Evolutionary conservation across 2,329 filamentous ascomycete genomes (phyloP).

Genomic region (Coniochaeta sp.): DNA sequence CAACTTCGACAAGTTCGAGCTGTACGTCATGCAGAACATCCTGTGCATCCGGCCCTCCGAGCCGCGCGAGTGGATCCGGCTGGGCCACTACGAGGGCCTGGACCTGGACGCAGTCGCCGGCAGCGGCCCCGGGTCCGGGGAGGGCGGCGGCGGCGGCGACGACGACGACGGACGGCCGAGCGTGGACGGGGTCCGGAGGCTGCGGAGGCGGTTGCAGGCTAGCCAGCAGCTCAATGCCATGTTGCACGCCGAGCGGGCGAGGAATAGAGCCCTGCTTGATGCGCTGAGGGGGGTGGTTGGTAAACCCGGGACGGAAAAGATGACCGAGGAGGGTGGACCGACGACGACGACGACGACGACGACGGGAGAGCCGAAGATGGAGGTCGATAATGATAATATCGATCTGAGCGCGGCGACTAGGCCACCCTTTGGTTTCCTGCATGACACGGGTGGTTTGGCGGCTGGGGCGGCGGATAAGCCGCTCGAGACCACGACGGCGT

Average conservation of each 20-base stretch:
- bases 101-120: constrained; percentile 22
- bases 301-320: constrained; percentile 11
- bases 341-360: not conserved
- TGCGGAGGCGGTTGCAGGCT: constrained; percentile 68
- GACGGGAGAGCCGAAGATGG: constrained; percentile 9
- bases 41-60: constrained; percentile 55
- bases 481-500: constrained; percentile 64
- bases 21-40: constrained; percentile 85
- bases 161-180: constrained; percentile 36
- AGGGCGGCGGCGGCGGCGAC: constrained; percentile 17
- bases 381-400: constrained; percentile 2
- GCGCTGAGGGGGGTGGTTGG: constrained; percentile 47
- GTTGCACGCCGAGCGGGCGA: constrained; percentile 60
- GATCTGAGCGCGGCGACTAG: constrained; percentile 8
- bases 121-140: not conserved
- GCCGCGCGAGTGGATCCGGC: constrained; percentile 69
- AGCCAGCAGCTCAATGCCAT: constrained; percentile 67
- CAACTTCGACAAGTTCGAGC: constrained; percentile 80
- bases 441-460: constrained; percentile 41
- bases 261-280: constrained; percentile 63
- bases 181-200: constrained; percentile 60
- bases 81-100: constrained; percentile 75
- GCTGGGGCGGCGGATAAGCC: constrained; percentile 45
- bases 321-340: not conserved
- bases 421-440: constrained; percentile 49